Evolutionary conservation across 2,329 filamentous ascomycete genomes (phyloP).

Genomic region (Ramularia collo-cygni): DNA sequence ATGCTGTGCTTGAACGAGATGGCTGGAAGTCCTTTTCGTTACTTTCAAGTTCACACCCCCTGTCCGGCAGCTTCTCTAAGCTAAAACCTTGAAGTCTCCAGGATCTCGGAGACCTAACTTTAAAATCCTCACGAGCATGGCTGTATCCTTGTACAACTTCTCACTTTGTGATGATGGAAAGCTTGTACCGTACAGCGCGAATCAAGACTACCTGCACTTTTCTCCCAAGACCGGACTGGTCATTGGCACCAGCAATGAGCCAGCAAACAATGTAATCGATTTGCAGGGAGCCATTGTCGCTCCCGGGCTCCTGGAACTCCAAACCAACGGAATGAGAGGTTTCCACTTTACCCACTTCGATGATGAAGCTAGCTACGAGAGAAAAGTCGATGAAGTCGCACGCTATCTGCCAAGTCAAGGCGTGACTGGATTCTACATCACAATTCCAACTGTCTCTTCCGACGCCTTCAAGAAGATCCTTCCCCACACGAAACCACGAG

Average conservation of each 20-base stretch:
- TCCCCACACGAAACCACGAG: constrained; percentile 40
- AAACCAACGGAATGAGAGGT: constrained; percentile 48
- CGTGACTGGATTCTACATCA: constrained; percentile 49
- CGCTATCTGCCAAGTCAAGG: constrained; percentile 45
- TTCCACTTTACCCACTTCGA: constrained; percentile 50
- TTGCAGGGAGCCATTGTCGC: constrained; percentile 45
- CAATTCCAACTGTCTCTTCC: constrained; percentile 44
- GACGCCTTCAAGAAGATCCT: constrained; percentile 44
- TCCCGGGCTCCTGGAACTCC: constrained; percentile 50
- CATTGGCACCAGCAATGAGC: not conserved
- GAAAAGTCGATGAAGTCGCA: constrained; percentile 42
- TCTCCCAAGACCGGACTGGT: not conserved
- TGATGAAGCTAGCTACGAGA: constrained; percentile 35
- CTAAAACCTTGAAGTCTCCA: not conserved
- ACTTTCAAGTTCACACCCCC: too few relatives aligned
- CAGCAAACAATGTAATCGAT: constrained; percentile 39
- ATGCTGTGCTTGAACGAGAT: too few relatives aligned
- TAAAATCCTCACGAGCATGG: constrained; percentile 28
- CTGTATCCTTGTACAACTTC: constrained; percentile 42
- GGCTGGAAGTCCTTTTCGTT: too few relatives aligned
- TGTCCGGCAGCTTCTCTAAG: not conserved
- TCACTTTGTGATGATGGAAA: constrained; percentile 39
- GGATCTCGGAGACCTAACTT: not conserved
- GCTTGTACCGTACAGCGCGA: constrained; percentile 23
- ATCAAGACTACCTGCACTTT: not conserved